phyloP scores from a whole-genome alignment of 306 rosid genomes.

The Potentilla sterilis region DNA sequence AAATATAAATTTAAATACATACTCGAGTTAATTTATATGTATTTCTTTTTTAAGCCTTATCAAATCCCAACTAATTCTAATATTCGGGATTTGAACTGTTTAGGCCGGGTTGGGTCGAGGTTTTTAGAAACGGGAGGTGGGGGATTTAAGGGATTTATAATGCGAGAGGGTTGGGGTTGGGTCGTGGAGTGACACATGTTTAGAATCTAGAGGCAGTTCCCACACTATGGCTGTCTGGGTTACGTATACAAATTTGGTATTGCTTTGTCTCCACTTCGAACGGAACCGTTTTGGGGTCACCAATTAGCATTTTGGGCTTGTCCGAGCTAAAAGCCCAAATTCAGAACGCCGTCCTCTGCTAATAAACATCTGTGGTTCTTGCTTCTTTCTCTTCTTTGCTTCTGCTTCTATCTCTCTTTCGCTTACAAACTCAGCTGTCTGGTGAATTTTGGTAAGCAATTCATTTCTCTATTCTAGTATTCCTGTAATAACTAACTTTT shows the following conservation, averaged over 20 bases:
- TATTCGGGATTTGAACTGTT: no score
- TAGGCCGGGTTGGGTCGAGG: slow-evolving; percentile 5
- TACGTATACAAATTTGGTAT: background rate
- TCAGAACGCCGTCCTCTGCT: background rate
- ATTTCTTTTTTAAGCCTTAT: no score
- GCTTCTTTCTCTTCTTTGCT: no score
- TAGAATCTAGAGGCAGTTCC: background rate
- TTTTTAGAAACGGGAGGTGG: background rate
- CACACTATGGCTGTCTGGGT: background rate
- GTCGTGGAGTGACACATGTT: slow-evolving; percentile 26
- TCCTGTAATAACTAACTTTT: no score
- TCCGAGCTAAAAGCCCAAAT: background rate
- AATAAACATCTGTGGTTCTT: background rate
- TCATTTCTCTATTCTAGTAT: background rate
- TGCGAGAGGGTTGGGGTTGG: slow-evolving; percentile 9
- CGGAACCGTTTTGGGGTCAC: background rate
- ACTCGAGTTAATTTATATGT: no score
- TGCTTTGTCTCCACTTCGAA: background rate
- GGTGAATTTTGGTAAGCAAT: background rate
- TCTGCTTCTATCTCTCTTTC: background rate
- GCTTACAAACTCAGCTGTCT: background rate
- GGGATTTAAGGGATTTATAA: slow-evolving; percentile 16
- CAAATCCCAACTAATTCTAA: no score
- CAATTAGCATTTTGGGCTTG: no score
- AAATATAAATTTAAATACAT: background rate